These are phyloP conservation scores for Lachancea cidri DNA, from an alignment of 805 yeast species.

Conservation along the genomic window DNA sequence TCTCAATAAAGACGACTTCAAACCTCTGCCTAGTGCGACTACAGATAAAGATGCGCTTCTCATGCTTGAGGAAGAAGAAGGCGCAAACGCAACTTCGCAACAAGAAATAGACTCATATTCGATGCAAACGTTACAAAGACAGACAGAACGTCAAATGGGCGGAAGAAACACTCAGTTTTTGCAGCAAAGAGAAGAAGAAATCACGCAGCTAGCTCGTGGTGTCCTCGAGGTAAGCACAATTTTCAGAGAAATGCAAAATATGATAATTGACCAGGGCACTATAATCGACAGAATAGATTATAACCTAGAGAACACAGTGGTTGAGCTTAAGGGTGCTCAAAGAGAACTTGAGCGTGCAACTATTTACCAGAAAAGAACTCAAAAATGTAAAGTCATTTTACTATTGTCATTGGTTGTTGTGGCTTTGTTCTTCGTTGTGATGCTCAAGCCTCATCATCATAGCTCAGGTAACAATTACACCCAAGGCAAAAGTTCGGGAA, in stretches of 20 bases:
- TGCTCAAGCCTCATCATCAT: slow-evolving; percentile 62
- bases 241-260: slow-evolving; percentile 84
- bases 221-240: slow-evolving; percentile 90
- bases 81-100: slow-evolving; percentile 12
- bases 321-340: slow-evolving; percentile 70
- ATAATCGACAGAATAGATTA: slow-evolving; percentile 91
- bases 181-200: slow-evolving; percentile 78
- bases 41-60: slow-evolving; percentile 19
- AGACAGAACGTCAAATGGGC: slow-evolving; percentile 22
- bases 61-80: slow-evolving; percentile 32
- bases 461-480: neutral
- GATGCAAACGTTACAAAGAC: slow-evolving; percentile 25
- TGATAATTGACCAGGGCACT: slow-evolving; percentile 95
- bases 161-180: slow-evolving; percentile 21
- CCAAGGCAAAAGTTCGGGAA: too few species aligned
- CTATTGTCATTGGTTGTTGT: slow-evolving; percentile 66
- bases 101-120: slow-evolving; percentile 38
- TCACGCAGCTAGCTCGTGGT: slow-evolving; percentile 86
- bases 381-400: slow-evolving; percentile 83
- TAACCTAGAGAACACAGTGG: slow-evolving; percentile 75
- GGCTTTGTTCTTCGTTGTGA: slow-evolving; percentile 61
- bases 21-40: slow-evolving; percentile 34
- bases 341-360: slow-evolving; percentile 73
- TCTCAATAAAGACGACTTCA: slow-evolving; percentile 73
- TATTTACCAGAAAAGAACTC: slow-evolving; percentile 77